Percentiles rank a stretch among this genome's conserved stretches.
Conservation (phyloP, 2,329 filamentous ascomycete species). For the Curvularia eragrostidis region DNA sequence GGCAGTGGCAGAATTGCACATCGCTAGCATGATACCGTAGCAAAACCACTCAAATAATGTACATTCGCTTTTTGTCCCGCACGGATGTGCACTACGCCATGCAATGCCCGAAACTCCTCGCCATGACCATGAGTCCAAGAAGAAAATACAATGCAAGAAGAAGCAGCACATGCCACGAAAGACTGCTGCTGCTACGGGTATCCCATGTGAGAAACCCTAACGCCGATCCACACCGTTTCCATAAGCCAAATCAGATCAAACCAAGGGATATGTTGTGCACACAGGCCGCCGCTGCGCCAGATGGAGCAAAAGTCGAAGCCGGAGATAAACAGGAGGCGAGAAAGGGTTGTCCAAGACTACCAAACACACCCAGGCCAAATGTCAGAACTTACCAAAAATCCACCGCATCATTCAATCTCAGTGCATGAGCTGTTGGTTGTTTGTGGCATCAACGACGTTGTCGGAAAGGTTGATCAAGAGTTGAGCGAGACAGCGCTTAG, state of each 20-base stretch:
- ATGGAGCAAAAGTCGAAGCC: conserved; percentile 34
- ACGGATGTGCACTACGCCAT: conserved; percentile 29
- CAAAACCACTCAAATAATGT: conserved; percentile 29
- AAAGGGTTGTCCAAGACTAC: conserved; percentile 10
- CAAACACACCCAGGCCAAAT: conserved; percentile 13
- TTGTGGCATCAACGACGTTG: conserved; percentile 68
- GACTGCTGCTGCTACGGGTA: conserved; percentile 37
- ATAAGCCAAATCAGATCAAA: conserved; percentile 25
- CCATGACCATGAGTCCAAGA: conserved; percentile 32
- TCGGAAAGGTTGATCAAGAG: conserved; percentile 95
- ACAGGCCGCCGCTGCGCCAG: conserved; percentile 29
- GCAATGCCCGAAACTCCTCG: conserved; percentile 41
- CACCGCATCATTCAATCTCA: conserved; percentile 17
- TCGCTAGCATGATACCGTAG: conserved; percentile 12
- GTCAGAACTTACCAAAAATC: conserved; percentile 6
- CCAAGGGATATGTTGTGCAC: conserved; percentile 28
- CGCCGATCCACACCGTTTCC: conserved; percentile 34
- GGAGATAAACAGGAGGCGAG: conserved; percentile 31
- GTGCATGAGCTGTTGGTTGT: conserved; percentile 49
- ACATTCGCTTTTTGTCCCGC: conserved; percentile 34
- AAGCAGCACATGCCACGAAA: conserved; percentile 25
- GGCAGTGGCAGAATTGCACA: conserved; percentile 11
- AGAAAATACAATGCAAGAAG: conserved; percentile 34
- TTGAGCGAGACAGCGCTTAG: conserved; percentile 96
- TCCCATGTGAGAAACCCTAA: conserved; percentile 37